phyloP scores from a whole-genome alignment of 148 eudicot genomes.

The Arctostaphylos glauca region DNA sequence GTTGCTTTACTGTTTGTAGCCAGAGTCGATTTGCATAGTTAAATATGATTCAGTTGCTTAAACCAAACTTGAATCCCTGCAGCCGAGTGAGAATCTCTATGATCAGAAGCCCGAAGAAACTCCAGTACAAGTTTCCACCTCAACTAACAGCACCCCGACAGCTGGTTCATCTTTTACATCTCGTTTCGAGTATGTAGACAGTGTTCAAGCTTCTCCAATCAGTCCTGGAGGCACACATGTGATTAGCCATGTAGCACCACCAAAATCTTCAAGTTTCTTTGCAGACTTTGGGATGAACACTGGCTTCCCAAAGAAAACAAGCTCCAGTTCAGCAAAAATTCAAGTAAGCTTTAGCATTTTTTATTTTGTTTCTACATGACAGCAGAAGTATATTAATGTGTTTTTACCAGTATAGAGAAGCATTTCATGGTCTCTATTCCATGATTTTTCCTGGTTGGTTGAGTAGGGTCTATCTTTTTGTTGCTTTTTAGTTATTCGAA shows the following conservation, averaged over 20 bases:
- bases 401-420: background rate
- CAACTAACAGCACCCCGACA: slow-evolving; percentile 44
- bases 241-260: slow-evolving; percentile 69
- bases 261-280: slow-evolving; percentile 79
- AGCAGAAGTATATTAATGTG: background rate
- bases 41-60: background rate
- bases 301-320: slow-evolving; percentile 63
- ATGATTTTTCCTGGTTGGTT: background rate
- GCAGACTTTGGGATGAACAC: slow-evolving; percentile 91
- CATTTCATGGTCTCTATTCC: background rate
- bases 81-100: slow-evolving; percentile 87
- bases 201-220: slow-evolving; percentile 43
- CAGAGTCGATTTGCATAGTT: background rate
- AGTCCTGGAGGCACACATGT: slow-evolving; percentile 52
- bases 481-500: background rate
- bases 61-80: slow-evolving; percentile 20
- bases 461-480: background rate
- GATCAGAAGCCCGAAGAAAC: slow-evolving; percentile 95
- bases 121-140: slow-evolving; percentile 62
- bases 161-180: slow-evolving; percentile 62
- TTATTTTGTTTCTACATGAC: background rate
- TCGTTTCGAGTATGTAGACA: slow-evolving; percentile 85
- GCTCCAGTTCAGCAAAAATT: slow-evolving; percentile 63
- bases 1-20: background rate
- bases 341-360: slow-evolving; percentile 45